These are phyloP conservation scores for Entomortierella parvispora DNA, from an alignment of 192 early-diverging fungal genomes.

Conservation along the genomic window DNA sequence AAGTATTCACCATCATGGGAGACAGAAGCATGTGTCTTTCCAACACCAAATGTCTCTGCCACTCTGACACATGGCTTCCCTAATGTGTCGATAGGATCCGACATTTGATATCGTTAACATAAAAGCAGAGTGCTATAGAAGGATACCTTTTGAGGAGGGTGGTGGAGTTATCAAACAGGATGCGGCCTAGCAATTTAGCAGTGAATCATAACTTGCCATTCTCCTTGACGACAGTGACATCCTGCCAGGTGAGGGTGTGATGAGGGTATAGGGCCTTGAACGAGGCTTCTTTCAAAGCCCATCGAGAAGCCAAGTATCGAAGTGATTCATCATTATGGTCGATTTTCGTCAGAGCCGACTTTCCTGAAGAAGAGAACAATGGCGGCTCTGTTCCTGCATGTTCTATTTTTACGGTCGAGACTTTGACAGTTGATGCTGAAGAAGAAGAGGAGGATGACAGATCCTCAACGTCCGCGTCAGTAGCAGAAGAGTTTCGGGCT, in stretches of 20 bases:
- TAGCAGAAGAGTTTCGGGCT: too few species aligned
- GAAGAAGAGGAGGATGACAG: neutral
- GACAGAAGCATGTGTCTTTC: slow-evolving; percentile 64
- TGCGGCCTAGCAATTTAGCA: too few species aligned
- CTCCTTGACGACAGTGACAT: slow-evolving; percentile 66
- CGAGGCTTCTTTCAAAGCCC: slow-evolving; percentile 78
- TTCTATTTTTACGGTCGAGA: neutral
- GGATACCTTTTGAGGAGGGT: too few species aligned
- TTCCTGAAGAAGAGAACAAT: neutral
- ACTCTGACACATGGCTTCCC: slow-evolving; percentile 60
- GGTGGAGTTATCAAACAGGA: too few species aligned
- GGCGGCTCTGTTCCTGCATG: too few species aligned
- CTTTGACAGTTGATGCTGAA: neutral
- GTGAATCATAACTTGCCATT: too few species aligned
- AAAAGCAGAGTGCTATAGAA: slow-evolving; percentile 4
- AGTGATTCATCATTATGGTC: neutral
- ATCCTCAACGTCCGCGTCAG: neutral
- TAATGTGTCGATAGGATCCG: slow-evolving; percentile 13
- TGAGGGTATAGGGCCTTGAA: slow-evolving; percentile 78
- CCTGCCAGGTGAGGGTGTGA: slow-evolving; percentile 66
- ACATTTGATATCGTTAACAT: neutral
- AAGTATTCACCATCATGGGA: slow-evolving; percentile 86
- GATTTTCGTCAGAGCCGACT: too few species aligned
- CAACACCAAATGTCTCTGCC: slow-evolving; percentile 41
- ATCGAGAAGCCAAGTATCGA: slow-evolving; percentile 49